Base-by-base conservation (phyloP, 1,284 basidiomycete species). In the Wallemia ichthyophaga region DNA sequence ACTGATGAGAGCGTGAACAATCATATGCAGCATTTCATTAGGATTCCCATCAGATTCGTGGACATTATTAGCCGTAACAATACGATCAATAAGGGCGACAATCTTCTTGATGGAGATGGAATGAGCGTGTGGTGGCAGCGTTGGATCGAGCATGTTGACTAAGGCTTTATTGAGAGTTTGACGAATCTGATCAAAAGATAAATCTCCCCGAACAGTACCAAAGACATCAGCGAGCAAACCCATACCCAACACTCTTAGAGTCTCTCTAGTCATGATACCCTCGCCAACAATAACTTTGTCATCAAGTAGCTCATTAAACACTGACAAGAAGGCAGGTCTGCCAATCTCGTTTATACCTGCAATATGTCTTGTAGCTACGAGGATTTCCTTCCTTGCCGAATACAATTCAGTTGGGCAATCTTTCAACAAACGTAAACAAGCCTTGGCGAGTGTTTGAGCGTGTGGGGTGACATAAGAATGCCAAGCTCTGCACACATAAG, bases 161-260 rank as follows among this genome's bases (percentile, higher is more conserved):
- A 86, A 83, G 67, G 88, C 95, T 61, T 87, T 78, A 64, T 84
- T 79, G 27, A 92, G 80, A 62, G 94, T 79, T 9, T 80, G 79
- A 17, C 79, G 76, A 25, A 98, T 74, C 68, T 96, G 91, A 19
- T 76, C 71, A 2, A 82, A 74, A 1, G 79, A 79, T 24, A 98
- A 78, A 53, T 98, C 91, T 58, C 75, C 76, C 58, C 88, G 81
- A 59, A 92, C 77, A 67, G 95, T 87, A 67, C 95, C 89, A 60
- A 96, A 81, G 23, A 98, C 75, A 69, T 99, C 94, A 37, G 89
- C 87, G 1, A 95, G 78, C 62, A 87, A 84, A 62, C 81, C 83
- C 70, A 88, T 92, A 1, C 86, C 84, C 27, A 81, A 76, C 1
- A 85, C 79, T 78, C 85, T 75, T 32, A 94, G 73, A 32, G 81